Evolutionary conservation across 352 stramenopile genomes (phyloP).

Genomic region (Pythium aphanidermatum): DNA sequence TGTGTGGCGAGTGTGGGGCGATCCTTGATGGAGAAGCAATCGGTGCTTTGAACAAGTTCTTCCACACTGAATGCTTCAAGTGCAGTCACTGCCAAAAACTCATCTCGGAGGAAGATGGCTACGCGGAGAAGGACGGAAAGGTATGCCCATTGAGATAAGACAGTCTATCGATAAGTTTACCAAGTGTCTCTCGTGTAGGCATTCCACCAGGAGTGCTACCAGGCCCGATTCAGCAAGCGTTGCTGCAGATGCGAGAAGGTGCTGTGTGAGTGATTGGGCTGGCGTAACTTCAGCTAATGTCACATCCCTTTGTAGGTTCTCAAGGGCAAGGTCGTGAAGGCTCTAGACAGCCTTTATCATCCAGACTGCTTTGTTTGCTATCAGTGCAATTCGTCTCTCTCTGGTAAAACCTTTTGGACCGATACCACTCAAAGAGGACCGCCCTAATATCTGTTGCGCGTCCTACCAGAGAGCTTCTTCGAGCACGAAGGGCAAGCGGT

Average conservation of each 20-base stretch:
- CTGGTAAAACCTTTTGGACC: too few species aligned
- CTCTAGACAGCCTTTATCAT: constrained; percentile 79
- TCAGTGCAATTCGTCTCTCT: constrained; percentile 66
- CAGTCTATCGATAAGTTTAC: too few species aligned
- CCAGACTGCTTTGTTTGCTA: constrained; percentile 80
- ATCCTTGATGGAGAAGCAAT: constrained; percentile 77
- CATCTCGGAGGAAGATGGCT: constrained; percentile 74
- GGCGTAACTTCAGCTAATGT: not conserved
- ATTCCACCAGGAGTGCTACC: constrained; percentile 78
- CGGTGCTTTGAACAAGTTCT: constrained; percentile 75
- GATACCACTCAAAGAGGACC: too few species aligned
- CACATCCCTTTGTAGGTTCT: constrained; percentile 30
- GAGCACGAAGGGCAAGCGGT: constrained; percentile 71
- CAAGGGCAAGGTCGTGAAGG: constrained; percentile 83
- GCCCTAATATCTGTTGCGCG: too few species aligned
- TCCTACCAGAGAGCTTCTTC: constrained; percentile 86
- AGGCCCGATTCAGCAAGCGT: constrained; percentile 71
- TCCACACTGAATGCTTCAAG: constrained; percentile 84
- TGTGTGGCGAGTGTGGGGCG: constrained; percentile 59
- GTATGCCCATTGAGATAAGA: constrained; percentile 18
- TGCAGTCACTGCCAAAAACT: constrained; percentile 64
- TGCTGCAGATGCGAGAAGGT: constrained; percentile 74
- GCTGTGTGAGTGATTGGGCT: not conserved
- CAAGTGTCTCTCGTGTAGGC: constrained; percentile 32
- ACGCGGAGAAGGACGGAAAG: constrained; percentile 77